phyloP scores from a whole-genome alignment of 192 early-diverging fungal species.

The Backusella tuberculispora region DNA sequence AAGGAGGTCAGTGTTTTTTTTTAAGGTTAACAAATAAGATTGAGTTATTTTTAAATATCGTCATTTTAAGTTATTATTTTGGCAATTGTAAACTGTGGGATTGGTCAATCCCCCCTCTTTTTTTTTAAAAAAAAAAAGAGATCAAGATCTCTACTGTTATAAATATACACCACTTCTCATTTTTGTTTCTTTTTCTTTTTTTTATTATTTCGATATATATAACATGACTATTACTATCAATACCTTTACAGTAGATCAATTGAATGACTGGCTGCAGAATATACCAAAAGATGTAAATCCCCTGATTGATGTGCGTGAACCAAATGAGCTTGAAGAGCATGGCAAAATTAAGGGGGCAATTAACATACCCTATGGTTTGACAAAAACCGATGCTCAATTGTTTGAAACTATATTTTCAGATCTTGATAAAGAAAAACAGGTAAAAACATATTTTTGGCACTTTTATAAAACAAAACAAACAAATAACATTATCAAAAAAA shows the following conservation, averaged over 20 bases:
- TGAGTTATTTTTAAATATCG: slow-evolving; percentile 15
- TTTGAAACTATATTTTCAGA: slow-evolving; percentile 7
- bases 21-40: too few species aligned
- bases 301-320: slow-evolving; percentile 22
- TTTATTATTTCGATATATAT: background rate
- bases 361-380: slow-evolving; percentile 17
- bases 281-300: background rate
- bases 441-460: background rate
- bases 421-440: slow-evolving; percentile 14
- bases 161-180: background rate
- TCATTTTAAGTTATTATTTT: slow-evolving; percentile 6
- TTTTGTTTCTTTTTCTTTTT: background rate
- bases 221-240: slow-evolving; percentile 7
- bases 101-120: background rate
- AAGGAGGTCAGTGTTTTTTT: too few species aligned
- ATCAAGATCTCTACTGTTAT: background rate
- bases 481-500: too few species aligned
- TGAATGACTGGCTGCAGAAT: slow-evolving; percentile 7
- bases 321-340: slow-evolving; percentile 4
- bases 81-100: background rate
- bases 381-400: background rate
- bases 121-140: background rate
- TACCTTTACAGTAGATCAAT: background rate
- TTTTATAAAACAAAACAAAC: too few species aligned
- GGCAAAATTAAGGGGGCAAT: slow-evolving; percentile 19